Evolutionary conservation across 345 rosid genomes (phyloP).

Genomic region (Aurinia saxatilis): DNA sequence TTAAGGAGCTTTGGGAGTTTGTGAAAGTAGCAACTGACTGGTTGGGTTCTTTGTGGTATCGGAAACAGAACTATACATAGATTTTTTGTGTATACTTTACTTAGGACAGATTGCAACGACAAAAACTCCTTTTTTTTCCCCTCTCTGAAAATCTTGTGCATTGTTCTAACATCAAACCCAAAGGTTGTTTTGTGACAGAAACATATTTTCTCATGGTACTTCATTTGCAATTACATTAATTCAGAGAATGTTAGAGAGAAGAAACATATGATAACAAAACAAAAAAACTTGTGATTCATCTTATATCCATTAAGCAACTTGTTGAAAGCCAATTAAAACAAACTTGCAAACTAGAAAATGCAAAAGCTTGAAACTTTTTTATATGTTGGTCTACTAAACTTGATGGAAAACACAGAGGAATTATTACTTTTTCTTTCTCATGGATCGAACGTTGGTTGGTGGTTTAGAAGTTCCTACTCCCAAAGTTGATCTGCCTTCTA

Average conservation of each 20-base stretch:
- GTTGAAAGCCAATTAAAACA: background rate
- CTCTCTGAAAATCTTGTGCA: too few relatives aligned
- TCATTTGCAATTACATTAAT: background rate
- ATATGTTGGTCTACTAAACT: background rate
- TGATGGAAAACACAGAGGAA: background rate
- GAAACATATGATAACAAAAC: background rate
- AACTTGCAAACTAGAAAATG: background rate
- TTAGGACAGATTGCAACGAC: constrained; percentile 20
- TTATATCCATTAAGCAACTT: too few relatives aligned
- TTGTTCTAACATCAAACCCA: constrained; percentile 2
- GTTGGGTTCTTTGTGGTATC: background rate
- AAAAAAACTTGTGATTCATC: too few relatives aligned
- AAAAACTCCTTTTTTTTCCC: background rate
- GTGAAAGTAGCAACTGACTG: constrained; percentile 12
- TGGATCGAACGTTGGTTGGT: background rate
- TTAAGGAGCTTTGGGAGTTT: constrained; percentile 6
- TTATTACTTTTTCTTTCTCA: background rate
- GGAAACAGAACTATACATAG: constrained; percentile 27
- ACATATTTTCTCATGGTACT: background rate
- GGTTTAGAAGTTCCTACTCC: background rate
- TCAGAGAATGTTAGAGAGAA: background rate
- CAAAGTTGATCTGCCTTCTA: constrained; percentile 8
- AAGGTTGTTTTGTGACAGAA: background rate
- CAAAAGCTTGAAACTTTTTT: background rate
- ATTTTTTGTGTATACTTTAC: constrained; percentile 20